Conservation (phyloP, 225 moss, liverwort and hornwort genomes). For the Lunularia cruciata region DNA sequence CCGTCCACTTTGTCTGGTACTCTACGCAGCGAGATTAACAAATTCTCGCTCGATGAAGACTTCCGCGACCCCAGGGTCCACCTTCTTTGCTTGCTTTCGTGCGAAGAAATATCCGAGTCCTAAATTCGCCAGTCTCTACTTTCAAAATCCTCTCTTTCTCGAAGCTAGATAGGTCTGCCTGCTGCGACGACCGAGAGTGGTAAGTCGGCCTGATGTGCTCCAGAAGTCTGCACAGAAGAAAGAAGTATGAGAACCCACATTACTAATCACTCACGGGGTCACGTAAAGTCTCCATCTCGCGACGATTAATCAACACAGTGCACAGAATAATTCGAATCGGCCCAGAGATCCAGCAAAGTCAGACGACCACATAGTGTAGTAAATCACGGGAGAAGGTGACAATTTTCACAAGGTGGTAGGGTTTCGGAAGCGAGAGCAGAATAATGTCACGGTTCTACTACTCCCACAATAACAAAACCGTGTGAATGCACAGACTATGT, state of each 20-base stretch:
- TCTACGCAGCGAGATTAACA: constrained; percentile 6
- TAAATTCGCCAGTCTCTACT: constrained; percentile 2
- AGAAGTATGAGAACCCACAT: no score
- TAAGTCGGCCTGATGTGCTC: constrained; percentile 7
- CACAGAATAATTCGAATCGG: no score
- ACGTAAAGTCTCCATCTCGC: no score
- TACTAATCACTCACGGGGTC: no score
- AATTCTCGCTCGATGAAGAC: no score
- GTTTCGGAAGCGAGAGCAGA: not conserved
- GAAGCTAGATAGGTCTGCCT: not conserved
- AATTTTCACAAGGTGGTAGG: not conserved
- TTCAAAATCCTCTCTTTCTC: not conserved
- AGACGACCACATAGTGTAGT: no score
- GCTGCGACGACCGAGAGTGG: constrained; percentile 13
- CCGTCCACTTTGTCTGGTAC: not conserved
- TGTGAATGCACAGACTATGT: not conserved
- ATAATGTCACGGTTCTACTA: not conserved
- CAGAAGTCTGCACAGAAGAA: not conserved
- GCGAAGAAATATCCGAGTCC: constrained; percentile 1
- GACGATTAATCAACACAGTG: no score
- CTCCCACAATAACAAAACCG: not conserved
- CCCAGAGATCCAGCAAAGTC: no score
- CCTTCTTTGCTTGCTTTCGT: constrained; percentile 18
- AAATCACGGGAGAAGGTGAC: not conserved
- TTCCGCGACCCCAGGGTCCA: no score